Conservation (phyloP, 2,329 filamentous ascomycete species). For the Colletotrichum sp. region DNA sequence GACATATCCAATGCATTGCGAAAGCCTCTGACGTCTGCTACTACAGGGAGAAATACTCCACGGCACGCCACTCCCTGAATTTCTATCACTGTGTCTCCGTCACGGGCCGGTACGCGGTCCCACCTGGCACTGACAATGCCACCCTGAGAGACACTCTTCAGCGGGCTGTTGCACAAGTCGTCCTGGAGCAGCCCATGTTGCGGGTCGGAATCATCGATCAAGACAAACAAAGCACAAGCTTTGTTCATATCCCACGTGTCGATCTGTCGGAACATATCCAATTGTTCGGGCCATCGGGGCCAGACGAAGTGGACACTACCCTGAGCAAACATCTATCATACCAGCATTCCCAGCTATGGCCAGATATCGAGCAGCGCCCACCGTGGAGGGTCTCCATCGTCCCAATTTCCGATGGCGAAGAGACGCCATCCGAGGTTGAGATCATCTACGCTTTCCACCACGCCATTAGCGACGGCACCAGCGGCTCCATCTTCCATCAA, state of each 20-base stretch:
- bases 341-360: slow-evolving; percentile 47
- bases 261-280: slow-evolving; percentile 49
- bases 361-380: slow-evolving; percentile 41
- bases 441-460: slow-evolving; percentile 58
- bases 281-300: slow-evolving; percentile 30
- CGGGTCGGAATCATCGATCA: slow-evolving; percentile 53
- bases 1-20: background rate
- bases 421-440: slow-evolving; percentile 34
- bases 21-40: slow-evolving; percentile 2
- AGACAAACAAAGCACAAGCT: slow-evolving; percentile 46
- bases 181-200: slow-evolving; percentile 51
- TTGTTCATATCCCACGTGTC: slow-evolving; percentile 46
- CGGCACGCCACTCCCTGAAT: slow-evolving; percentile 50
- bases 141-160: slow-evolving; percentile 30
- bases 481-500: slow-evolving; percentile 54
- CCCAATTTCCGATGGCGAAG: background rate
- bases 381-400: slow-evolving; percentile 53
- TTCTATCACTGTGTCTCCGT: slow-evolving; percentile 52
- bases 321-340: slow-evolving; percentile 39
- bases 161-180: slow-evolving; percentile 42
- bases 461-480: slow-evolving; percentile 55
- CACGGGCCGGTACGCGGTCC: slow-evolving; percentile 46
- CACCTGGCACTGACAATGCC: background rate
- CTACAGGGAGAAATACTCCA: slow-evolving; percentile 48
- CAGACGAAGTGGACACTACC: slow-evolving; percentile 16